Evolutionary conservation across 2,329 filamentous ascomycete species (phyloP), one percentile per base, ranked within the genome.

Genomic region (Botryotinia globosa): DNA sequence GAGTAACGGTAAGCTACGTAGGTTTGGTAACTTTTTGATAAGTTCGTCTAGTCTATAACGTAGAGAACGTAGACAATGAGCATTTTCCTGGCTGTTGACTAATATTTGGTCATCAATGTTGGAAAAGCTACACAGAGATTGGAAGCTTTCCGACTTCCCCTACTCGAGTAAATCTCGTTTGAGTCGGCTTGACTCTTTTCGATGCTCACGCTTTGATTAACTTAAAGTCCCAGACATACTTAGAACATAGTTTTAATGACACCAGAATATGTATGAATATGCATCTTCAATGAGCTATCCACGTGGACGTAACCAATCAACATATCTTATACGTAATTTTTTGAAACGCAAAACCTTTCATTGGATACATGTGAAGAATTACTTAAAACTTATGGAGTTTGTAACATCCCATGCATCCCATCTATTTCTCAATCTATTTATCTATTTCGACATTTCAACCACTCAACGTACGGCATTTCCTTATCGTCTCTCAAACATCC

Each of bases 281-380:
- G 63, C 64, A 67, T 67, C 64, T 12, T 39, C 64, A 39, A 14
- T 7, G 12, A 66, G 32, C 44, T 51, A 66, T 66, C 45, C 64
- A 39, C 45, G 45, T 66, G 64, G 58, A 29, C 22, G 5, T 4
- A 42, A 37, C 69, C 69, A 71, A 71, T 71, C 45, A 71, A 16
- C 20, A 66, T 71, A 71, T 71, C 54, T 71, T 66, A 71, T 71
- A 71, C 69, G 69, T 71, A 71, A 71, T 66, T 58, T 66, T 66
- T 66, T 20, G 61, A 66, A 71, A 71, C 48, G 37, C 48, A 29
- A 29, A 58, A 39, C 14, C n/a, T 66, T 37, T 66, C 5, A 71
- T 71, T 66, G 69, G 69, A 25, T 10, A 25, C 29, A 58, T 42
- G 12, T 18, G n/a, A 18, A 25, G 48, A 59, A 69, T 69, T 59